Base-by-base conservation (phyloP, 1,139 yeast species). In the Hansenula lynferdii region DNA sequence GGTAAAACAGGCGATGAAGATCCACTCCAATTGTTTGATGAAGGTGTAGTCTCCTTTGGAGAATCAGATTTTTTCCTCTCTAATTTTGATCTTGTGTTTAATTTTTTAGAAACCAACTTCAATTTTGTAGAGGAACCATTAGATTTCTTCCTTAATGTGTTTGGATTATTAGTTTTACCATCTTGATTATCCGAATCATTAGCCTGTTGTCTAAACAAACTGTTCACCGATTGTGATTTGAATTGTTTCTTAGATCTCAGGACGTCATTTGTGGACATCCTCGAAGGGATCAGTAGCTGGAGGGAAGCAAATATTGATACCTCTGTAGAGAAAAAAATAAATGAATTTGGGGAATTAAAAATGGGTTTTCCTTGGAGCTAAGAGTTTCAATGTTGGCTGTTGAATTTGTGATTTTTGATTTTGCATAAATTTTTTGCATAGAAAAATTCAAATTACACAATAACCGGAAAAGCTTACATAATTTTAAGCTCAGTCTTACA, bases 161-260 rank as follows among this genome's bases (percentile, higher is more conserved):
- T 14, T 11, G 26, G 8, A 21, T 6, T 6, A 2, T 6, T 14
- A 8, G 18, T 14, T 8, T 17, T 32, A 8, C 22, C 23, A 24
- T 14, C 25, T 18, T 9, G 20, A 19, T 26, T 22, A 15, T 14
- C n/a, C 6, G 24, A 25, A 10, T 6, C 19, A 14, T 19, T 30
- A 11, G 30, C 22, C 32, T 49, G 50, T 26, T 48, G 51, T 35
- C 54, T 39, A 42, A 51, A 51, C 37, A 51, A 27, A 24, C 42
- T 47, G 37, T 51, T 51, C 21, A 51, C 56, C 3, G 53, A 48
- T 37, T 51, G 53, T 8, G 56, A 51, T 38, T 51, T 51, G 46
- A 51, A 51, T 41, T 48, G 51, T 32, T 49, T 50, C 41, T 50
- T 51, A 2, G 54, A 51, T 31, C 42, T 43, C 12, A 25, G 18